Evolutionary conservation across 768 basidiomycete species (phyloP).

Genomic region (Leucosporidium scottii): DNA sequence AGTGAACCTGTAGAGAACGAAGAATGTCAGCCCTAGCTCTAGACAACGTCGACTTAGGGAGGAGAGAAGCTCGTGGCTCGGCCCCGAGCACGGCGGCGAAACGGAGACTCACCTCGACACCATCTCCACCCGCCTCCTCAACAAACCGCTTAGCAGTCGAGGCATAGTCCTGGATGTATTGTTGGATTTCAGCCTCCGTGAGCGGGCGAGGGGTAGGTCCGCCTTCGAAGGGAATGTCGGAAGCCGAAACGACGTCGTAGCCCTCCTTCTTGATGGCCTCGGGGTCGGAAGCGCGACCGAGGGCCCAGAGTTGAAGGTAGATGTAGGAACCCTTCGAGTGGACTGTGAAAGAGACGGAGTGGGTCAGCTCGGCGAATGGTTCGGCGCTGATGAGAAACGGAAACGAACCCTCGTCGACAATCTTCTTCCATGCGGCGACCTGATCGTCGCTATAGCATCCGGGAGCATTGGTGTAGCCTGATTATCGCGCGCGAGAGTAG

Average conservation of each 20-base stretch:
- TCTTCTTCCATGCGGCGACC: slow-evolving; percentile 53
- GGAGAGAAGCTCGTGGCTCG: too few species aligned
- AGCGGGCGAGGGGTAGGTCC: slow-evolving; percentile 24
- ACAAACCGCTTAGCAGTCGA: slow-evolving; percentile 55
- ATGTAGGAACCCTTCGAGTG: slow-evolving; percentile 54
- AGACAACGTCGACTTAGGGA: too few species aligned
- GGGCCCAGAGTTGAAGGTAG: slow-evolving; percentile 56
- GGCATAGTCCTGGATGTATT: slow-evolving; percentile 47
- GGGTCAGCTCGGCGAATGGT: background rate
- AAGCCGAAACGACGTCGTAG: slow-evolving; percentile 23
- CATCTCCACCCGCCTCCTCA: slow-evolving; percentile 61
- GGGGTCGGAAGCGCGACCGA: slow-evolving; percentile 45
- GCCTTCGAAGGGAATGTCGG: slow-evolving; percentile 21
- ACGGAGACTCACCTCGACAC: slow-evolving; percentile 47
- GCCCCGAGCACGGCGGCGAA: slow-evolving; percentile 6
- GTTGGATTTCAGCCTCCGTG: slow-evolving; percentile 44
- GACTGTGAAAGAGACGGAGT: slow-evolving; percentile 39
- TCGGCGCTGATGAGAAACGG: background rate
- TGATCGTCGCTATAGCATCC: slow-evolving; percentile 63
- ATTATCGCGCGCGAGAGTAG: too few species aligned
- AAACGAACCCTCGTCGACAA: slow-evolving; percentile 55
- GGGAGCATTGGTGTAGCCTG: slow-evolving; percentile 50
- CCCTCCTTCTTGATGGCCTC: slow-evolving; percentile 29
- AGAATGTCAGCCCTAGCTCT: too few species aligned
- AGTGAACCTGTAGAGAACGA: background rate